Percentiles rank a stretch among this genome's conserved stretches.
Evolutionary conservation across 2,329 filamentous ascomycete species (phyloP).

Genomic region (Monosporascus cannonballus): DNA sequence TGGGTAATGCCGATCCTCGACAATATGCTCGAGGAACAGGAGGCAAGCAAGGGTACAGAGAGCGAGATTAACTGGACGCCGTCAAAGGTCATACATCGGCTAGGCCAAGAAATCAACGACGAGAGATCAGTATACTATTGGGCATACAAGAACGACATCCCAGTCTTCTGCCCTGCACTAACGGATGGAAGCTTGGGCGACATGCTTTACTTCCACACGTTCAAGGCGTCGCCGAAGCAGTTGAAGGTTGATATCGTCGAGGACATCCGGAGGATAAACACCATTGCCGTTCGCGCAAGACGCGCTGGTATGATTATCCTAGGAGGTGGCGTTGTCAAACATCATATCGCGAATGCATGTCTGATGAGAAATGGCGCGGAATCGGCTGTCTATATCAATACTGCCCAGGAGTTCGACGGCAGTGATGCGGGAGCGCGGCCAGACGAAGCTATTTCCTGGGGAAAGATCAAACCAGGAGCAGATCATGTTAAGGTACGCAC

Average conservation of each 20-base stretch:
- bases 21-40: constrained; percentile 88
- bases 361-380: constrained; percentile 97
- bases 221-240: constrained; percentile 76
- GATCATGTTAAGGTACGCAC: constrained; percentile 76
- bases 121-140: constrained; percentile 92
- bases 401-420: constrained; percentile 93
- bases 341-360: constrained; percentile 96
- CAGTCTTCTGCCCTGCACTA: constrained; percentile 91
- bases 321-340: constrained; percentile 92
- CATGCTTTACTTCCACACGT: constrained; percentile 99
- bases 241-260: constrained; percentile 87
- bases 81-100: constrained; percentile 79
- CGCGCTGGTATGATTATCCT: constrained; percentile 92
- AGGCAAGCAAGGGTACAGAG: constrained; percentile 61
- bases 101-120: constrained; percentile 92
- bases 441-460: constrained; percentile 97
- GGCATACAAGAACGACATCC: constrained; percentile 95
- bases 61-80: constrained; percentile 85
- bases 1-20: constrained; percentile 97
- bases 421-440: constrained; percentile 92
- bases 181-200: constrained; percentile 94
- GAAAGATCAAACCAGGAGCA: constrained; percentile 88
- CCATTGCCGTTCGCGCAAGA: constrained; percentile 79
- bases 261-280: constrained; percentile 90
- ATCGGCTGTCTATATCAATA: constrained; percentile 96